phyloP scores from a whole-genome alignment of 192 early-diverging fungal species.

The Kickxella alabastrina region DNA sequence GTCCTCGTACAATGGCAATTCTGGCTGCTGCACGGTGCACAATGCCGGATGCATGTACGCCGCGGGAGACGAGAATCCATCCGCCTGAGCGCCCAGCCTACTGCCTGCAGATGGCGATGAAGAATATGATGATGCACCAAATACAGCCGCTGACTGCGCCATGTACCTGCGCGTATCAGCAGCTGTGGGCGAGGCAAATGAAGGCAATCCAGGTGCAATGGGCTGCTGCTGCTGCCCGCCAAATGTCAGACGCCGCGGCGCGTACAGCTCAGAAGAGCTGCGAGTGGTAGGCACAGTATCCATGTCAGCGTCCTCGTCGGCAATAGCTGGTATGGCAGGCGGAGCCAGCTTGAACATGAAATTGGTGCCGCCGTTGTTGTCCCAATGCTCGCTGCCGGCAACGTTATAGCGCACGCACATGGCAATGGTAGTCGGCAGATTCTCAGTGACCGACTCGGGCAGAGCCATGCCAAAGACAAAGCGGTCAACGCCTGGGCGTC shows the following conservation, averaged over 20 bases:
- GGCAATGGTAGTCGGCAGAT: conserved; percentile 52
- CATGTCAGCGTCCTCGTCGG: conserved; percentile 34
- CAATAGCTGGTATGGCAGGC: conserved; percentile 41
- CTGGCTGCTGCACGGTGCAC: conserved; percentile 10
- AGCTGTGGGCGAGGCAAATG: conserved; percentile 18
- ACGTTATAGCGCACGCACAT: conserved; percentile 69
- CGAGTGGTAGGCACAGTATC: conserved; percentile 9
- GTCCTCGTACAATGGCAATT: conserved; percentile 46
- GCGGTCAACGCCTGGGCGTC: conserved; percentile 58
- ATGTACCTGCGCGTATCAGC: conserved; percentile 49
- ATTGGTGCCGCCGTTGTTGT: conserved; percentile 89
- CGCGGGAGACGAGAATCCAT: conserved; percentile 7
- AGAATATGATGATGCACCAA: no score
- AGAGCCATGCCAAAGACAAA: conserved; percentile 69
- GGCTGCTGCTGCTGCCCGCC: conserved; percentile 3
- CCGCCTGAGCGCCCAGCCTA: conserved; percentile 1
- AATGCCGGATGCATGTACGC: conserved; percentile 12
- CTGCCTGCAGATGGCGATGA: no score
- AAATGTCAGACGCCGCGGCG: conserved; percentile 35
- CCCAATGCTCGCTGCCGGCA: conserved; percentile 76
- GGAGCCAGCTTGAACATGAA: conserved; percentile 58
- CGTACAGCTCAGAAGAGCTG: conserved; percentile 12
- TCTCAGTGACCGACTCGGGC: conserved; percentile 23
- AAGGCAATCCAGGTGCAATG: neutral
- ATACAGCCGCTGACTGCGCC: conserved; percentile 46